Conservation (phyloP, 257 asterid species). For the Hygrophila difformis region DNA sequence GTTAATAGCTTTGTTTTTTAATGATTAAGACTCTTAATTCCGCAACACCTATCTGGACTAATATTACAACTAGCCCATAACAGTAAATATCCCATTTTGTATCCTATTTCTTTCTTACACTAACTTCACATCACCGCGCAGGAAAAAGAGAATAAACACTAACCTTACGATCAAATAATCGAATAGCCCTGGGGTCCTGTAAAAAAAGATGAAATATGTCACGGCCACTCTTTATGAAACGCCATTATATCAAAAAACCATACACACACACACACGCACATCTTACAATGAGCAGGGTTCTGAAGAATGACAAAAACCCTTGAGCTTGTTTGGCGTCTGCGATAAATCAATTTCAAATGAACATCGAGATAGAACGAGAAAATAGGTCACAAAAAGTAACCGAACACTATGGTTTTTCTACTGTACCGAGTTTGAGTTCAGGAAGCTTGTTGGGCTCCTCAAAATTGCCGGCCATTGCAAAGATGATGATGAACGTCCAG, state of each 20-base stretch:
- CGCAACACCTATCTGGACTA: too few species aligned
- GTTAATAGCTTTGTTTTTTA: too few species aligned
- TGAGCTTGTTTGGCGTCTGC: conserved; percentile 96
- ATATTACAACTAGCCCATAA: conserved; percentile 1
- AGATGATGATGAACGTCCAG: too few species aligned
- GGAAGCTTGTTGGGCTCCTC: conserved; percentile 80
- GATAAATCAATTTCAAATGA: conserved; percentile 12
- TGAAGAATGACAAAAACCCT: conserved; percentile 90
- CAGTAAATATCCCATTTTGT: background rate
- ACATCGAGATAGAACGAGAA: conserved; percentile 5
- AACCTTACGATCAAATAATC: conserved; percentile 94
- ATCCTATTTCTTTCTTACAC: background rate
- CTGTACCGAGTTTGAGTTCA: conserved; percentile 74
- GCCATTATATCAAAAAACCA: background rate
- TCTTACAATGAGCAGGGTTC: conserved; percentile 35
- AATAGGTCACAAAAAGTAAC: background rate
- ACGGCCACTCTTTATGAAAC: background rate
- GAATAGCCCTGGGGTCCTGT: conserved; percentile 88
- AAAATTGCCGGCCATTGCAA: conserved; percentile 49
- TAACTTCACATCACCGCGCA: conserved; percentile 1
- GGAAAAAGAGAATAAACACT: conserved; percentile 16
- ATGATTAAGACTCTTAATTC: too few species aligned
- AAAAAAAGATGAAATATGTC: conserved; percentile 14
- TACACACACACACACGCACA: too few species aligned
- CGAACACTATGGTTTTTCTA: conserved; percentile 21